A percentile compares a stretch with the other conserved stretches of the same genome.
Conservation (phyloP, 306 rosid species). For the Comarum palustre region DNA sequence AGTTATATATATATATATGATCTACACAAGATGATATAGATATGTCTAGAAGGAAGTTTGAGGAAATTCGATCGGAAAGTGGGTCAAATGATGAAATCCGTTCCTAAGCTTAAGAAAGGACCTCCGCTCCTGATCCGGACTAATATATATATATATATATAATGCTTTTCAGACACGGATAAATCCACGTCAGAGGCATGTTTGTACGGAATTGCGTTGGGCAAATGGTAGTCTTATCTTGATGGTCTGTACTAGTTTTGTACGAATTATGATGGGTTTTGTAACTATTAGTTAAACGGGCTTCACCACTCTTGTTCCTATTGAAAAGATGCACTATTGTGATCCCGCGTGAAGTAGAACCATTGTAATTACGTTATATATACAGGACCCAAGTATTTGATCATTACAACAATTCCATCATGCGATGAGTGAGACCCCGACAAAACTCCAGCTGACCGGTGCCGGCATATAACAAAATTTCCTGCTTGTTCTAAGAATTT, state of each 20-base stretch:
- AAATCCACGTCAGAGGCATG: neutral
- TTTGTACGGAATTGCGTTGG: neutral
- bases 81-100: no score
- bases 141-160: no score
- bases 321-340: no score
- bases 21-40: no score
- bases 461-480: neutral
- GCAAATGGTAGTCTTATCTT: neutral
- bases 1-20: no score
- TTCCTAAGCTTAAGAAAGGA: no score
- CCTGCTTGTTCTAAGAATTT: neutral
- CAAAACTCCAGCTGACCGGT: slow-evolving; percentile 10
- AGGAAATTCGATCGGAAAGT: no score
- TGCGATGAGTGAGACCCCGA: neutral
- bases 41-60: no score
- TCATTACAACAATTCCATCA: slow-evolving; percentile 8
- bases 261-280: neutral
- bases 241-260: neutral
- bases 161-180: no score
- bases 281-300: neutral
- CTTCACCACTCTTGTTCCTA: neutral
- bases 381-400: neutral
- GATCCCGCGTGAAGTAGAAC: no score
- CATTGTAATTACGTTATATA: neutral
- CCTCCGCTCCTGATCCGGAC: no score